These are phyloP conservation scores for Colletotrichum camelliae DNA, from an alignment of 2,329 filamentous ascomycete species.

Conservation along the genomic window DNA sequence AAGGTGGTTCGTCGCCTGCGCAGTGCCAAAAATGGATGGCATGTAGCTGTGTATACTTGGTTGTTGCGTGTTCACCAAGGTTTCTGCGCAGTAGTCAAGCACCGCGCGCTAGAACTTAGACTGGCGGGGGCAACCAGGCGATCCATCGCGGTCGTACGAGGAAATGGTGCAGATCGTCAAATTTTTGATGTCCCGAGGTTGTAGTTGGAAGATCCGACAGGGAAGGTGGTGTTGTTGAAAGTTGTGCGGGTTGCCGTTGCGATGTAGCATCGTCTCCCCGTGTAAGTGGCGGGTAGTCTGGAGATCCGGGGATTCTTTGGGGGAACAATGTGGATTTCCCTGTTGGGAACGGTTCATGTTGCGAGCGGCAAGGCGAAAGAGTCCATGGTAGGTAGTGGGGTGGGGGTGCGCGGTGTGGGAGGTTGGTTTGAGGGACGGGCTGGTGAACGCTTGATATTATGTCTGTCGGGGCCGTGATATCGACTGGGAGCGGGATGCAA, in stretches of 20 bases:
- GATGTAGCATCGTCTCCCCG: not conserved
- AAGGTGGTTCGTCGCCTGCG: not conserved
- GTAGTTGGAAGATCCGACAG: not conserved
- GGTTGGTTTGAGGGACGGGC: not conserved
- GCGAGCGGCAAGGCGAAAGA: not conserved
- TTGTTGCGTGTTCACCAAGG: not conserved
- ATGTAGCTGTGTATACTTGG: not conserved
- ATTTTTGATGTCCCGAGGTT: not conserved
- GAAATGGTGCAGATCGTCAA: not conserved
- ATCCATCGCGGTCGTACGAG: not conserved
- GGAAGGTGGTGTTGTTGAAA: not conserved
- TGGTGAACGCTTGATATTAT: not conserved
- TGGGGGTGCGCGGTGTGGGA: not conserved
- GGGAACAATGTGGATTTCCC: not conserved
- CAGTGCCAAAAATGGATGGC: not conserved
- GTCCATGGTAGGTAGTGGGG: not conserved
- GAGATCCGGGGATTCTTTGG: not conserved
- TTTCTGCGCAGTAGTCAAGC: not conserved
- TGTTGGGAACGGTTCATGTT: not conserved
- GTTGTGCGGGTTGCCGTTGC: not conserved
- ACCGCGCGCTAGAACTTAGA: not conserved
- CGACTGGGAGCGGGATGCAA: not conserved
- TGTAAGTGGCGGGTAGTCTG: not conserved
- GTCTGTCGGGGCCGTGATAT: not conserved
- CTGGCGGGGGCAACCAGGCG: not conserved